phyloP scores from a whole-genome alignment of 768 basidiomycete species.

The Psilocybe subaeruginosa region DNA sequence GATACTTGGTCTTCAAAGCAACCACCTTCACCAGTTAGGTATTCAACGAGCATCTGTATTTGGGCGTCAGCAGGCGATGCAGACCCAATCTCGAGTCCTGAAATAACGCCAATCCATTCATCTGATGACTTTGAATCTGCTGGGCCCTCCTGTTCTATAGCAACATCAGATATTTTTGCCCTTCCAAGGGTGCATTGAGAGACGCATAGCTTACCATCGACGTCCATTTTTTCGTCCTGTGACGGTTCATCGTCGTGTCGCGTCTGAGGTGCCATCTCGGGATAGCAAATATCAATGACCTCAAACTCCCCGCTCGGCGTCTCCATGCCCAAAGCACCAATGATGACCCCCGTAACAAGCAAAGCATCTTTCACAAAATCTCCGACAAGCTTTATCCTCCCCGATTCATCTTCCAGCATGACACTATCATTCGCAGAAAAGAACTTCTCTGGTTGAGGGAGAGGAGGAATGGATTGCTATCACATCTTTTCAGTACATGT shows the following conservation, averaged over 20 bases:
- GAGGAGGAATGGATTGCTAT: constrained; percentile 89
- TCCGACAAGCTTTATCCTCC: constrained; percentile 88
- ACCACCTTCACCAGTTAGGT: constrained; percentile 84
- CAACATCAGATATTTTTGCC: not conserved
- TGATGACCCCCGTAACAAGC: constrained; percentile 90
- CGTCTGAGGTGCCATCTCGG: constrained; percentile 77
- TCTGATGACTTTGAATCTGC: constrained; percentile 35
- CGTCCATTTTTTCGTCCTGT: constrained; percentile 59
- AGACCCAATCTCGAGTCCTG: constrained; percentile 82
- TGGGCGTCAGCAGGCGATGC: constrained; percentile 66
- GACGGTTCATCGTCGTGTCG: constrained; percentile 25
- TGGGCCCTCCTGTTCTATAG: constrained; percentile 5
- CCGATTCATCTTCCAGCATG: constrained; percentile 96
- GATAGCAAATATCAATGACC: constrained; percentile 85
- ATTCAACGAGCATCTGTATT: constrained; percentile 88
- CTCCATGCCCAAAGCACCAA: constrained; percentile 90
- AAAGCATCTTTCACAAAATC: constrained; percentile 58
- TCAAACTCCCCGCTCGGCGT: constrained; percentile 91
- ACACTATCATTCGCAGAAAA: constrained; percentile 77
- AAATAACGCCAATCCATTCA: constrained; percentile 84
- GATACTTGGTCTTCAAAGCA: constrained; percentile 63
- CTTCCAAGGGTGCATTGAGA: not conserved
- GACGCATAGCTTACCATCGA: constrained; percentile 56
- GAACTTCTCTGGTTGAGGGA: constrained; percentile 75
- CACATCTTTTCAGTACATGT: not conserved